Base-by-base conservation (phyloP, 1,284 basidiomycete species). In the Phellopilus nigrolimitatus region DNA sequence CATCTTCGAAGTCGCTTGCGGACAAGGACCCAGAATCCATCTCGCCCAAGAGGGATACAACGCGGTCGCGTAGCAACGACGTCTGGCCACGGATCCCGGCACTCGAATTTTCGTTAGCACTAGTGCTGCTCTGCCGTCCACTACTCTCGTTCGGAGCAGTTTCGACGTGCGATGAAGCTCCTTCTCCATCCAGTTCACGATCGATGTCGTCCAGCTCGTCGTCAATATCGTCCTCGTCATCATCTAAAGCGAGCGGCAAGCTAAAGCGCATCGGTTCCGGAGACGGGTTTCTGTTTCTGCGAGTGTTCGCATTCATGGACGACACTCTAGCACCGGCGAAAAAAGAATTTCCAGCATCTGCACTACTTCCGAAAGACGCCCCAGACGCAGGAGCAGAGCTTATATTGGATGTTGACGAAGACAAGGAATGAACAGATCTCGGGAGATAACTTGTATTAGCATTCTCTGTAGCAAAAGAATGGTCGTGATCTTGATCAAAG, bases 131-230 rank as follows among this genome's bases (percentile, higher is more conserved):
- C 15, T n/a, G n/a, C n/a, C 15, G 19, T 17, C 15, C n/a, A 7
- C n/a, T 8, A 8, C 15, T 37, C 19, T 7, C 34, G 34, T 37
- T 15, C 34, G n/a, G n/a, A n/a, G n/a, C n/a, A n/a, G n/a, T 10
- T 7, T 15, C 34, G 15, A 17, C 15, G 25, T 28, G 6, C 15
- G 31, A 37, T n/a, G 37, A 34, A n/a, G 28, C 17, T n/a, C 27
- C 39, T 30, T 22, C 22, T 10, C 27, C 25, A 44, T 44, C 12
- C 10, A 44, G 33, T 19, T 31, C 39, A 19, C 49, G 40, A 37
- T 51, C 49, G 33, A 51, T 44, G 19, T 38, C 30, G 17, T 50
- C 49, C 17, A n/a, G 41, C 8, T 44, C 49, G 8, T 47, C 45
- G 15, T 47, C 45, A 33, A 17, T 34, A 6, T 48, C 46, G 36